Conservation (phyloP, 805 yeast species). For the Diddensiella caesifluorescens region DNA sequence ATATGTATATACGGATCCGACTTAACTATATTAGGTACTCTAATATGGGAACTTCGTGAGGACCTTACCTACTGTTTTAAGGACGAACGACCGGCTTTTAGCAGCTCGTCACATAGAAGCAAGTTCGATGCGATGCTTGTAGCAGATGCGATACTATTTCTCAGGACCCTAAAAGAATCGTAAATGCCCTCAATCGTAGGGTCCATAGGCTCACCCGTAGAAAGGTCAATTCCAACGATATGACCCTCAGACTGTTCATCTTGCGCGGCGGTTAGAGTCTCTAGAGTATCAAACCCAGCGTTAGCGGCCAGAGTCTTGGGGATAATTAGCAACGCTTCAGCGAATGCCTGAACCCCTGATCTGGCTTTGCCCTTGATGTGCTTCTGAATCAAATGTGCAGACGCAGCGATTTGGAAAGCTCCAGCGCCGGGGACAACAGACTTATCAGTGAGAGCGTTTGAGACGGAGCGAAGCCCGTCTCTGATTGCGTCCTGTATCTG, state of each 20-base stretch:
- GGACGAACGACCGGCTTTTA: slow-evolving; percentile 95
- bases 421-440: slow-evolving; percentile 96
- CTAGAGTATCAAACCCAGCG: slow-evolving; percentile 91
- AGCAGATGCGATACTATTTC: slow-evolving; percentile 89
- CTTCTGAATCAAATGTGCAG: slow-evolving; percentile 53
- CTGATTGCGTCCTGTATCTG: slow-evolving; percentile 97
- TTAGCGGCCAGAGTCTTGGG: slow-evolving; percentile 91
- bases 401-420: slow-evolving; percentile 82
- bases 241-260: slow-evolving; percentile 80
- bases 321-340: slow-evolving; percentile 82
- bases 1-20: too few relatives aligned
- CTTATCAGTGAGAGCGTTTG: slow-evolving; percentile 82
- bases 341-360: slow-evolving; percentile 88
- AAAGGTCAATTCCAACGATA: slow-evolving; percentile 84
- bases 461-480: slow-evolving; percentile 93
- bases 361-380: slow-evolving; percentile 78
- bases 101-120: slow-evolving; percentile 88
- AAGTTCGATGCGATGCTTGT: slow-evolving; percentile 91
- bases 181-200: slow-evolving; percentile 92
- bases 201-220: slow-evolving; percentile 92
- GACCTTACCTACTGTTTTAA: slow-evolving; percentile 49
- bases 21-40: neutral
- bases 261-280: slow-evolving; percentile 80
- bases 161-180: slow-evolving; percentile 91
- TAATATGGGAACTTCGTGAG: too few relatives aligned